A percentile compares a stretch with the other conserved stretches of the same genome.
Evolutionary conservation across 1,284 basidiomycete species (phyloP).

Genomic region (Coniophora puteana): DNA sequence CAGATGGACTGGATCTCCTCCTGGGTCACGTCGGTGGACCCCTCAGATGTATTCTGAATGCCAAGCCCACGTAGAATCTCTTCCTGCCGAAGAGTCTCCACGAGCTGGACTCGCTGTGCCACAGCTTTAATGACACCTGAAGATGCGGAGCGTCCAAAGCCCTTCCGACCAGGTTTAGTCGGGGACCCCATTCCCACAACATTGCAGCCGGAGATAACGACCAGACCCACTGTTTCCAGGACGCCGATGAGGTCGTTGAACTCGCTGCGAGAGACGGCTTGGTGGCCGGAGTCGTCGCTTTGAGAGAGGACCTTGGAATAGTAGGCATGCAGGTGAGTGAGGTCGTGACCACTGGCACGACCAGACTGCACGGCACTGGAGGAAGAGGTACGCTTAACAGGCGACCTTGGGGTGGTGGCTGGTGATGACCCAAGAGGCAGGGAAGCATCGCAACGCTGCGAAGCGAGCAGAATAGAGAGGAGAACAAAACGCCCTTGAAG

Average conservation of each 20-base stretch:
- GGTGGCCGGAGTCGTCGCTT: constrained; percentile 49
- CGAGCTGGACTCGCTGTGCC: constrained; percentile 50
- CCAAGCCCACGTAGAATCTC: constrained; percentile 67
- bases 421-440: constrained; percentile 44
- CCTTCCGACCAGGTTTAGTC: constrained; percentile 37
- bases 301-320: constrained; percentile 58
- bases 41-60: constrained; percentile 32
- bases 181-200: constrained; percentile 31
- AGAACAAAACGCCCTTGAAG: constrained; percentile 70
- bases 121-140: constrained; percentile 42
- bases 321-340: constrained; percentile 57
- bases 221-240: constrained; percentile 68
- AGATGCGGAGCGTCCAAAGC: constrained; percentile 53
- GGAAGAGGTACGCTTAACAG: constrained; percentile 50
- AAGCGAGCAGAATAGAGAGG: constrained; percentile 58
- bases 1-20: constrained; percentile 70
- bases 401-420: constrained; percentile 32
- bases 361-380: constrained; percentile 18
- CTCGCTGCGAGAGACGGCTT: constrained; percentile 68
- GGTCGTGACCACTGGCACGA: constrained; percentile 42
- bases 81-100: constrained; percentile 54
- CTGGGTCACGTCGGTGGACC: constrained; percentile 45
- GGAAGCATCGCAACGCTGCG: constrained; percentile 53
- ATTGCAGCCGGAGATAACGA: constrained; percentile 41
- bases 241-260: constrained; percentile 68